phyloP scores from a whole-genome alignment of 2,329 filamentous ascomycete species.

The Ophiocordyceps polyrhachis-furcata region DNA sequence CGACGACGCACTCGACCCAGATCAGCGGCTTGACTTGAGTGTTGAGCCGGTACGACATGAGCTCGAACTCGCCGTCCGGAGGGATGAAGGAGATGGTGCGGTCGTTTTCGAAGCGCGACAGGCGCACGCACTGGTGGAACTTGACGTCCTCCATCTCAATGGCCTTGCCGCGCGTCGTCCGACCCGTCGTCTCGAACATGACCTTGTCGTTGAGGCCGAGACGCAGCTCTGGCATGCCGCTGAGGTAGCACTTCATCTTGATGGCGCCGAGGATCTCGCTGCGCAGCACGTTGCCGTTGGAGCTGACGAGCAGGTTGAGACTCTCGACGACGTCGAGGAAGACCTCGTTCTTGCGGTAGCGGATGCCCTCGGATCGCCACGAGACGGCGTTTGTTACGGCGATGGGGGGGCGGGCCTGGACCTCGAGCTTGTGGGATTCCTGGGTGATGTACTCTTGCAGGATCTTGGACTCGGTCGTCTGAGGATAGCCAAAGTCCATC shows the following conservation, averaged over 20 bases:
- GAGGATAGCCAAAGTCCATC: constrained; percentile 99
- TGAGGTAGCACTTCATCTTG: constrained; percentile 99
- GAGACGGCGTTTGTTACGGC: constrained; percentile 96
- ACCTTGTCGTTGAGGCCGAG: constrained; percentile 95
- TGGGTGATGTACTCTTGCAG: constrained; percentile 98
- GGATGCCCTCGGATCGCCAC: constrained; percentile 93
- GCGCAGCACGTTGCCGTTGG: constrained; percentile 84
- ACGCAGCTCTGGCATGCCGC: constrained; percentile 91
- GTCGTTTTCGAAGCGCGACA: constrained; percentile 96
- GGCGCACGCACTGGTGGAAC: constrained; percentile 92
- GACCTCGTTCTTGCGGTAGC: constrained; percentile 98
- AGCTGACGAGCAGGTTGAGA: constrained; percentile 83
- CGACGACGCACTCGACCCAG: constrained; percentile 96
- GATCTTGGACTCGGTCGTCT: constrained; percentile 97
- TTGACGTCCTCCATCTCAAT: constrained; percentile 99
- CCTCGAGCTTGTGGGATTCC: constrained; percentile 95
- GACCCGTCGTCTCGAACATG: constrained; percentile 97
- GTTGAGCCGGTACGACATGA: constrained; percentile 98
- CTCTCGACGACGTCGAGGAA: constrained; percentile 96
- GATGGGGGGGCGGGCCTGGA: constrained; percentile 88
- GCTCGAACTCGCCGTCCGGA: constrained; percentile 93
- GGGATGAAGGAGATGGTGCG: constrained; percentile 97
- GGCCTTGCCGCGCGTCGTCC: constrained; percentile 84
- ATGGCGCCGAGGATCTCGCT: constrained; percentile 93
- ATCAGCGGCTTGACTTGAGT: constrained; percentile 97